Conservation (phyloP, 805 yeast genomes). For the Nakazawaea siamensis region DNA sequence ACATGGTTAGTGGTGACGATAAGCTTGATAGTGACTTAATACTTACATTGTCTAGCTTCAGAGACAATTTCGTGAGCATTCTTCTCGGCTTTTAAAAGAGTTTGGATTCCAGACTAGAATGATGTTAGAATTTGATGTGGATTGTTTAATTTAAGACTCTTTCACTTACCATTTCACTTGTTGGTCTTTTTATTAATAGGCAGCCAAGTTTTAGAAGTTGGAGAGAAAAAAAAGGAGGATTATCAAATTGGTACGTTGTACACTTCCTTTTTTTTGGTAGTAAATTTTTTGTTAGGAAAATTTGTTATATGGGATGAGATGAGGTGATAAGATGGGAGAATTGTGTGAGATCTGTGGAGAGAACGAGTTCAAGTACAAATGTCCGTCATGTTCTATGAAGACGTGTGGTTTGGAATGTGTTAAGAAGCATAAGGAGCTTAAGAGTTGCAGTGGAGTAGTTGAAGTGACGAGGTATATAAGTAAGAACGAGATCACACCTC, state of each 20-base stretch:
- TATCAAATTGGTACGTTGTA: no score
- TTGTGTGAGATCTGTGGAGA: slow-evolving; percentile 38
- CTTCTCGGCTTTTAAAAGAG: slow-evolving; percentile 75
- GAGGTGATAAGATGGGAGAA: background rate
- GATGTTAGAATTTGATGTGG: background rate
- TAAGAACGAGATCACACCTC: slow-evolving; percentile 33
- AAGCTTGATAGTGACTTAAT: slow-evolving; percentile 4
- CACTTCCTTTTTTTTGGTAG: no score
- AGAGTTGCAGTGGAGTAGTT: slow-evolving; percentile 58
- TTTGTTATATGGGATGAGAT: background rate
- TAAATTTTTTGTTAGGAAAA: background rate
- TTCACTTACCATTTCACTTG: slow-evolving; percentile 3
- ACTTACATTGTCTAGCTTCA: slow-evolving; percentile 80
- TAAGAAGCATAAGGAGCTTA: slow-evolving; percentile 53
- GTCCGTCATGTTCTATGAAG: slow-evolving; percentile 65
- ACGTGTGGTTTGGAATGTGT: slow-evolving; percentile 74
- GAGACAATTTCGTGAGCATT: slow-evolving; percentile 95
- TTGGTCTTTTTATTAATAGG: no score
- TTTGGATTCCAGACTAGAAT: slow-evolving; percentile 51
- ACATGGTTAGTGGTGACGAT: slow-evolving; percentile 3
- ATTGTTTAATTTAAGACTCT: no score
- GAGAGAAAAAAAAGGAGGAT: no score
- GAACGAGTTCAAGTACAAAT: slow-evolving; percentile 50
- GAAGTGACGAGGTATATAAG: slow-evolving; percentile 54
- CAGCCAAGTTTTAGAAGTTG: no score